Conservation (phyloP, 1,139 yeast genomes). For the Saccharomyces hybrid region DNA sequence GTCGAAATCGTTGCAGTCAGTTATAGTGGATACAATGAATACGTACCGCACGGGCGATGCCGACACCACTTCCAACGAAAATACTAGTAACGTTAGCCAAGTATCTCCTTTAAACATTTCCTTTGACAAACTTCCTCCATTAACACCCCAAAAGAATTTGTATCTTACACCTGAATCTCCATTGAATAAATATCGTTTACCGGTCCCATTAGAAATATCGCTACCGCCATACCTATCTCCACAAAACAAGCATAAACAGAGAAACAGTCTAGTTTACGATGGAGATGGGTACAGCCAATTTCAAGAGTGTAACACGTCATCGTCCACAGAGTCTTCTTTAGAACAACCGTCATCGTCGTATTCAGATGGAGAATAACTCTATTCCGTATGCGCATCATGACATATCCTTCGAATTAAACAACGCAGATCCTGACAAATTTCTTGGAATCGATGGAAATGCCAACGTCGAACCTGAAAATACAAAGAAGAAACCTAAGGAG, state of each 20-base stretch:
- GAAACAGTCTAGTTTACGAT: conserved; percentile 25
- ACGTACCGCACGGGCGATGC: conserved; percentile 6
- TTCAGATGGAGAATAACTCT: conserved; percentile 17
- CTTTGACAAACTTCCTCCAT: background rate
- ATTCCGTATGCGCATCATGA: conserved; percentile 27
- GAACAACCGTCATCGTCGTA: conserved; percentile 1
- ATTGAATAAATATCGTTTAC: conserved; percentile 28
- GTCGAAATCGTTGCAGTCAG: conserved; percentile 25
- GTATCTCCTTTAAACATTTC: conserved; percentile 11
- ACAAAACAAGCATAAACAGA: conserved; percentile 22
- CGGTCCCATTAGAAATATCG: conserved; percentile 33
- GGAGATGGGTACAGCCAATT: conserved; percentile 27
- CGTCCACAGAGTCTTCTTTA: conserved; percentile 5
- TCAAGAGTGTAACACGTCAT: conserved; percentile 7
- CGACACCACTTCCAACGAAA: background rate
- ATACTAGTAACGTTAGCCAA: conserved; percentile 5
- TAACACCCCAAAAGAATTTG: conserved; percentile 12
- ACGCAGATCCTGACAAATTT: conserved; percentile 16
- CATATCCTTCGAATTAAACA: conserved; percentile 21
- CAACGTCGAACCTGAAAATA: conserved; percentile 27
- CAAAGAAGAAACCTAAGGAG: conserved; percentile 26
- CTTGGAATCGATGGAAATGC: conserved; percentile 30
- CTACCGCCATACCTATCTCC: conserved; percentile 35
- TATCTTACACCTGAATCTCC: conserved; percentile 33
- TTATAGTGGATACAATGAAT: conserved; percentile 25